Evolutionary conservation across 805 yeast species (phyloP), one percentile per base, ranked within the genome.

Genomic region (Candida michaelii): DNA sequence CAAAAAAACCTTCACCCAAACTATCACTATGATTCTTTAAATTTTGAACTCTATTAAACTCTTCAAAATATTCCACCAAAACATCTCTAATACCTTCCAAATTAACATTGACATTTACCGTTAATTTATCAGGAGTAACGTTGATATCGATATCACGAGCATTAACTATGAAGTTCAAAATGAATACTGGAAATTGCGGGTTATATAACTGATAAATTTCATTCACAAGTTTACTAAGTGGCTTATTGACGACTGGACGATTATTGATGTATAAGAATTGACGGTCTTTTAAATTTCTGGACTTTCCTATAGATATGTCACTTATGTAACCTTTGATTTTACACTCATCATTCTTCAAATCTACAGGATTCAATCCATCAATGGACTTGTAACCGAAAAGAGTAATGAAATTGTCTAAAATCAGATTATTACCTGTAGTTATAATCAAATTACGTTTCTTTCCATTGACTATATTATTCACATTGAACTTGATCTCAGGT

Each of bases 71-170:
- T 1, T 59, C 57, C 0, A 56, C 52, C 13, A 90, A 52, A n/a
- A 67, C 59, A n/a, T 69, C 76, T 40, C 79, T 69, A 4, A 91
- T 45, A 83, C 14, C 27, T 3, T 33, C 37, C n/a, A 43, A 40
- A 24, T 48, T 48, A 5, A 89, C 1, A 89, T 56, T 53, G 86
- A 56, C 1, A 90, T 71, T 44, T 7, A 46, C 36, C 2, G 80
- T 77, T 40, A 91, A 70, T 58, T 93, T 93, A 59, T 93, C 97
- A 0, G 99, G 98, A 0, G 96, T 83, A 1, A 93, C 85, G 60
- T 93, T 93, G 14, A 93, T 73, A 62, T 93, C 99, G n/a, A 83
- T 46, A 29, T 69, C 65, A 18, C 56, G 52, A 0, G 85, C 70
- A 30, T 76, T 72, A 5, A 88, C 56, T 11, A 55, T 53, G 15